Base-by-base conservation (phyloP, 129 eudicot genomes). In the Tanacetum coccineum region DNA sequence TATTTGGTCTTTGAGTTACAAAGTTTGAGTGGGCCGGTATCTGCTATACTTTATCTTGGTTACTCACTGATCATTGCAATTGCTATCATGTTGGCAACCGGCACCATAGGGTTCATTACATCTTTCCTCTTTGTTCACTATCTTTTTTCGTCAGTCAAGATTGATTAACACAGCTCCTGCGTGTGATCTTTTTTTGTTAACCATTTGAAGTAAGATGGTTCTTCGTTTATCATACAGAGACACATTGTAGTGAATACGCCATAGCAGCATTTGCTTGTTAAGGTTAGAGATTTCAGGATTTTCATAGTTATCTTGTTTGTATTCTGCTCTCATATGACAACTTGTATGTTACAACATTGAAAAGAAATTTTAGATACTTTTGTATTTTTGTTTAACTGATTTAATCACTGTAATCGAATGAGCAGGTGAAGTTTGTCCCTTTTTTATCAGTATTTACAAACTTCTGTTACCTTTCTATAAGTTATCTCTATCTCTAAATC, bases 21-120 rank as follows among this genome's bases (percentile, higher is more conserved):
- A 79, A 71, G 84, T 56, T 63, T 83, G 77, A 61, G 80, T 83
- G 64, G 64, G 6, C 87, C 87, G 64, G 76, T 60, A 60, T 60
- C 66, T 1, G 66, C 66, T 36, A 60, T 3, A 60, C 66, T 60
- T 0, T 60, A 60, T 60, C 66, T 60, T 60, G 66, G 66, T 36
- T 60, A 60, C 48, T 60, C 49, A n/a, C 47, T 60, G 26, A 30
- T 60, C 48, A 60, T 60, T 7, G 66, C 66, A 15, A 14, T 60
- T 60, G 66, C 66, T 60, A 60, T 60, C 66, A 60, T 60, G 66
- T 36, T 60, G 66, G 45, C 66, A n/a, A 60, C 48, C 6, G 66
- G 66, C 7, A 60, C 66, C 10, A 60, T 60, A 13, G 66, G 66
- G 20, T 30, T 60, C 66, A 60, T 30, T n/a, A 60, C 66, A 9